A percentile compares a stretch with the other conserved stretches of the same genome.
phyloP scores from a whole-genome alignment of 495 filamentous ascomycete species.

The Penicillium lagena region DNA sequence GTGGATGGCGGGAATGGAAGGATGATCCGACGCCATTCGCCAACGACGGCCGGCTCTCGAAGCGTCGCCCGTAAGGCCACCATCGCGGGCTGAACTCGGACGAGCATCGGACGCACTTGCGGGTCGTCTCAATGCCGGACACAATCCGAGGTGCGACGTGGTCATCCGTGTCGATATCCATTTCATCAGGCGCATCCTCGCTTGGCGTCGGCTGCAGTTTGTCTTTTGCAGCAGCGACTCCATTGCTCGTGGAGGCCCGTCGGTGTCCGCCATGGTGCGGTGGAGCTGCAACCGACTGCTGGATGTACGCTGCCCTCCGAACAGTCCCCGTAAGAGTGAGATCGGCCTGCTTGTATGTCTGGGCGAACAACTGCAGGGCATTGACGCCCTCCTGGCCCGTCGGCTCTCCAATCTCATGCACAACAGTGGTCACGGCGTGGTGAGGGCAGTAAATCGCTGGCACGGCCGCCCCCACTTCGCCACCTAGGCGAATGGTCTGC shows the following conservation, averaged over 20 bases:
- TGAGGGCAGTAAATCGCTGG: slow-evolving; percentile 88
- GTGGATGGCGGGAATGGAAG: slow-evolving; percentile 12
- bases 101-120: slow-evolving; percentile 34
- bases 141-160: slow-evolving; percentile 12
- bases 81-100: slow-evolving; percentile 36
- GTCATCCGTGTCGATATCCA: slow-evolving; percentile 31
- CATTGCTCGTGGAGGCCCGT: slow-evolving; percentile 34
- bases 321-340: slow-evolving; percentile 82
- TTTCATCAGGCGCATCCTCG: slow-evolving; percentile 26
- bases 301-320: slow-evolving; percentile 71
- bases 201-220: slow-evolving; percentile 18
- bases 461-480: slow-evolving; percentile 68
- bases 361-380: slow-evolving; percentile 78
- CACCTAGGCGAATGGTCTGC: slow-evolving; percentile 66
- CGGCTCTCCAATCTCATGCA: slow-evolving; percentile 73
- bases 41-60: slow-evolving; percentile 21
- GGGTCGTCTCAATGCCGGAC: slow-evolving; percentile 11
- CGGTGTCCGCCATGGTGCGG: slow-evolving; percentile 24
- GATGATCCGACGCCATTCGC: slow-evolving; percentile 21
- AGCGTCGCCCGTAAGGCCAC: slow-evolving; percentile 32
- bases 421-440: slow-evolving; percentile 60
- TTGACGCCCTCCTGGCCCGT: slow-evolving; percentile 53
- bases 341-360: slow-evolving; percentile 92
- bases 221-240: slow-evolving; percentile 19
- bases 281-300: slow-evolving; percentile 38